Evolutionary conservation across 2,329 filamentous ascomycete species (phyloP).

Genomic region (Dryadomyces quercivorus): DNA sequence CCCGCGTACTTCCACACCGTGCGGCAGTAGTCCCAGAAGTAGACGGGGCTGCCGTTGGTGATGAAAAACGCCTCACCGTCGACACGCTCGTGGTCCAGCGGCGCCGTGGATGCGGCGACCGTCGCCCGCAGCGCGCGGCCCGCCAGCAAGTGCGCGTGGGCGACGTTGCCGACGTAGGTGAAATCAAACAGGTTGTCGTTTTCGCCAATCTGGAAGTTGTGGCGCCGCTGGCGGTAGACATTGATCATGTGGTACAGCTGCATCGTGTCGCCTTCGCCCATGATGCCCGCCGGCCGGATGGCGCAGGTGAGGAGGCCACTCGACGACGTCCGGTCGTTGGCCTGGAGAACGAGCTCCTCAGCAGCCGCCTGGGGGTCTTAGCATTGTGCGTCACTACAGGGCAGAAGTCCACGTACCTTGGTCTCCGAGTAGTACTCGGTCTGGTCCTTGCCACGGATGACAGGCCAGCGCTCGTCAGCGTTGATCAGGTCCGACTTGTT

Average conservation of each 20-base stretch:
- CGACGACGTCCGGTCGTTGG: constrained; percentile 37
- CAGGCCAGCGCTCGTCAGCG: constrained; percentile 72
- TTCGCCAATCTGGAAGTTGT: constrained; percentile 68
- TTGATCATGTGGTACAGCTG: constrained; percentile 61
- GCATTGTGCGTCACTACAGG: not conserved
- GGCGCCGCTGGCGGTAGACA: constrained; percentile 55
- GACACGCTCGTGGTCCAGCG: constrained; percentile 60
- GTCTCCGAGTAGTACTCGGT: constrained; percentile 81
- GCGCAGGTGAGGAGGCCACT: constrained; percentile 61
- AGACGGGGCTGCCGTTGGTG: constrained; percentile 77
- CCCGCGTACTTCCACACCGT: constrained; percentile 60
- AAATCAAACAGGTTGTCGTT: constrained; percentile 53
- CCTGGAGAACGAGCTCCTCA: constrained; percentile 66
- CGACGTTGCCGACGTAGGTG: constrained; percentile 51
- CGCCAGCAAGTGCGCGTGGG: constrained; percentile 73
- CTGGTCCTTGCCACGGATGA: constrained; percentile 58
- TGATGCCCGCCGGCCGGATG: constrained; percentile 78
- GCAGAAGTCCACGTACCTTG: constrained; percentile 43
- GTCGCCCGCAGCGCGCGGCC: constrained; percentile 58
- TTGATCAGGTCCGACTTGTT: constrained; percentile 68
- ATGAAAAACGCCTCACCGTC: constrained; percentile 85
- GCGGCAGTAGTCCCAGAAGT: constrained; percentile 82
- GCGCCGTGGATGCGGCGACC: constrained; percentile 39
- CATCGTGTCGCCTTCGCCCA: constrained; percentile 79
- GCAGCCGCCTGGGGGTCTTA: constrained; percentile 49